Evolutionary conservation across 805 yeast genomes (phyloP).

Genomic region (Ogataea paradorogensis): DNA sequence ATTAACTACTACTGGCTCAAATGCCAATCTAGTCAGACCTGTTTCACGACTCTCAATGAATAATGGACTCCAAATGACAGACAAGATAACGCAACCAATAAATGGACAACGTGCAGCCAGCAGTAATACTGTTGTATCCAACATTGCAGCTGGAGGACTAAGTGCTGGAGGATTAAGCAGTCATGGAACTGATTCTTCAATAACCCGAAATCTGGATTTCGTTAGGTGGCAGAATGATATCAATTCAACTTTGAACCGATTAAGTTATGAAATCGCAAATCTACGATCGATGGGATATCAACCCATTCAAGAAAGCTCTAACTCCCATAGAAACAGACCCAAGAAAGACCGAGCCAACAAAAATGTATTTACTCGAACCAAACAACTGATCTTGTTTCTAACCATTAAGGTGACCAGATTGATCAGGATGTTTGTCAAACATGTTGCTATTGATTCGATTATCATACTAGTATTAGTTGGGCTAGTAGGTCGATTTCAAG

Average conservation of each 20-base stretch:
- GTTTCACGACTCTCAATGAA: conserved; percentile 29
- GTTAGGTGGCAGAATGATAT: conserved; percentile 54
- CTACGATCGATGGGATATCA: conserved; percentile 18
- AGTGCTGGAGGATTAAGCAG: conserved; percentile 12
- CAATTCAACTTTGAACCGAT: conserved; percentile 43
- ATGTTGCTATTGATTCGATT: conserved; percentile 24
- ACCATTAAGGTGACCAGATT: conserved; percentile 11
- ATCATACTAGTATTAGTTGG: conserved; percentile 16
- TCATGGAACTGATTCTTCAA: conserved; percentile 14
- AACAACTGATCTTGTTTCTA: conserved; percentile 7
- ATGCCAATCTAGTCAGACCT: conserved; percentile 28
- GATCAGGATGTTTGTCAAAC: conserved; percentile 16
- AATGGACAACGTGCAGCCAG: conserved; percentile 17
- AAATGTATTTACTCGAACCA: conserved; percentile 5
- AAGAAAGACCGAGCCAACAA: conserved; percentile 5
- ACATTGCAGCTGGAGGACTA: conserved; percentile 6
- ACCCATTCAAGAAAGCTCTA: conserved; percentile 7
- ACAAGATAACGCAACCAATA: background rate
- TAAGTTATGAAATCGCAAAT: conserved; percentile 39
- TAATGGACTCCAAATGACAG: conserved; percentile 6
- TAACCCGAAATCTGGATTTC: conserved; percentile 37
- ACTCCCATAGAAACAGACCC: background rate
- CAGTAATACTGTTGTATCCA: conserved; percentile 20
- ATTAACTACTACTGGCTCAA: conserved; percentile 31
- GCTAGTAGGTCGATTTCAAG: conserved; percentile 14